Evolutionary conservation across 2,329 filamentous ascomycete species (phyloP).

Genomic region (Diplodia sapinea): DNA sequence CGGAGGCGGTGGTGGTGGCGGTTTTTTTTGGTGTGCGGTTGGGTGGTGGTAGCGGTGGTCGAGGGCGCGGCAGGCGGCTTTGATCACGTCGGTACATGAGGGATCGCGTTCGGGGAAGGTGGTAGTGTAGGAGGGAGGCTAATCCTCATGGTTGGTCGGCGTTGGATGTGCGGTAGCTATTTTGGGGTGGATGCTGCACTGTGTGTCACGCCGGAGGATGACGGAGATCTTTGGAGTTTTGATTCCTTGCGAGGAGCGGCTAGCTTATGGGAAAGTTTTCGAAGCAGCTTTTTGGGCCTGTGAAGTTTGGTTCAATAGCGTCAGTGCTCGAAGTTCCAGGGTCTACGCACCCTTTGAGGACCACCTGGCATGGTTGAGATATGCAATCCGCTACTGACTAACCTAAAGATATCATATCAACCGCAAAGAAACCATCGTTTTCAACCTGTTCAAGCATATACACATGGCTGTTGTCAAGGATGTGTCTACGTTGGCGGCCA

Average conservation of each 20-base stretch:
- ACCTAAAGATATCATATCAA: too few relatives aligned
- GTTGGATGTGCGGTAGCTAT: conserved; percentile 4
- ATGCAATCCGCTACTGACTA: neutral
- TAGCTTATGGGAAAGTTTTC: neutral
- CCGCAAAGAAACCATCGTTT: too few relatives aligned
- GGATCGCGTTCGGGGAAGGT: neutral
- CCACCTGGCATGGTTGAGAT: neutral
- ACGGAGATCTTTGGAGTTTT: neutral
- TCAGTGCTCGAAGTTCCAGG: conserved; percentile 1
- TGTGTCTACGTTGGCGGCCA: too few relatives aligned
- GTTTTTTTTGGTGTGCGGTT: neutral
- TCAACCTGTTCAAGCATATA: too few relatives aligned
- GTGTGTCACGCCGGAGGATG: neutral
- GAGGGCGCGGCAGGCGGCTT: conserved; percentile 9
- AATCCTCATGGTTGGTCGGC: neutral
- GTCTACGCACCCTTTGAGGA: neutral
- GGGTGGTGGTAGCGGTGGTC: neutral
- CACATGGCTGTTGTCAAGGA: too few relatives aligned
- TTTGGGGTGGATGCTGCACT: neutral
- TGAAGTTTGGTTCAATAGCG: conserved; percentile 8
- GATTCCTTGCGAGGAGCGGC: neutral
- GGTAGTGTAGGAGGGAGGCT: neutral
- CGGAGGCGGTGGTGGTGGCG: too few relatives aligned
- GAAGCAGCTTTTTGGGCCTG: neutral
- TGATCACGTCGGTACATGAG: conserved; percentile 9